Evolutionary conservation across 495 filamentous ascomycete genomes (phyloP), one percentile per base, ranked within the genome.

Genomic region (Talaromyces liani): DNA sequence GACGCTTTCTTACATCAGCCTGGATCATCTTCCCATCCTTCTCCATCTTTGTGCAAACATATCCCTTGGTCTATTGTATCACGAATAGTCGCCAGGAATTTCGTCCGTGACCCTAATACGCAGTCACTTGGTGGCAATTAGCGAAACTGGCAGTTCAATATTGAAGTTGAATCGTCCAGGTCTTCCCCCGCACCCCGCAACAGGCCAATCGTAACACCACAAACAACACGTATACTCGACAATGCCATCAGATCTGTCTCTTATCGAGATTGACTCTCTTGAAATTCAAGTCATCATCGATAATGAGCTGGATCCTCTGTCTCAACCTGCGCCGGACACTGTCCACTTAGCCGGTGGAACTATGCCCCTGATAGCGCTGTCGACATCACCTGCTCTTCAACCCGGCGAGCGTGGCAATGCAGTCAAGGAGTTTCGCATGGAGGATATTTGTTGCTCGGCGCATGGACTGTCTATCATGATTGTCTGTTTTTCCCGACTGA

Each of bases 261-360:
- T 81, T 10, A 68, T 75, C 63, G 79, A 82, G 63, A 66, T 84
- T 31, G 82, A 83, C 71, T 68, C 70, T 2, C 73, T 85, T 7
- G 75, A 79, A 62, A 79, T 79, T 55, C 69, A 70, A 20, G 70
- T 82, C 31, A 79, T 83, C 62, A 75, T 84, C 49, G 82, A 84
- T 69, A 85, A 87, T 72, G 84, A 87, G 47, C 70, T 86, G 20
- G 85, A 87, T 66, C 79, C 80, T 5, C 73, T 87, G 55, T 84
- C 84, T 1, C 73, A 80, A 1, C 67, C 75, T 18, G 72, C 80
- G 2, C 77, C 82, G 27, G 76, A 78, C 25, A 81, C 79, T 8
- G 79, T 84, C 36, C 74, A 80, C 56, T 64, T 80, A 33, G 63
- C 74, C 0, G 78, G 60, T 25, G 60, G 79, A 8, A 72, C 72